Base-by-base conservation (phyloP, 371 early-diverging fungal species). In the Basidiobolus heterosporus region DNA sequence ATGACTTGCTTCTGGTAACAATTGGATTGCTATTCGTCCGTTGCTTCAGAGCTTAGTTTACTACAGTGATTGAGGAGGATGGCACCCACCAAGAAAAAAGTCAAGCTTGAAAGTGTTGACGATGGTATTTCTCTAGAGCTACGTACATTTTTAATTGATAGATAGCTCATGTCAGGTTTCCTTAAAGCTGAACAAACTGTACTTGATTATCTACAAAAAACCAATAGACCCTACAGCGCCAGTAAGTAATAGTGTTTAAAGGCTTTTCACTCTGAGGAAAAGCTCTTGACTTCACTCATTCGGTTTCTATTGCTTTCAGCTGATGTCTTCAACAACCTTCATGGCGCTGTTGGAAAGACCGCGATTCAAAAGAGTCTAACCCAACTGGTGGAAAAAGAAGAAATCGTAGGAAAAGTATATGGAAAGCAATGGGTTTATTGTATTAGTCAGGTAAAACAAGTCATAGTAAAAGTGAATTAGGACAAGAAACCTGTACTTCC, bases 261-360 rank as follows among this genome's bases (percentile, higher is more conserved):
- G 2, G 6, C 35, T 30, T 18, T 6, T 3, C n/a, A n/a, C n/a
- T n/a, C n/a, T n/a, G n/a, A n/a, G n/a, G n/a, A n/a, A n/a, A n/a
- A n/a, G n/a, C n/a, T n/a, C 16, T 35, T 15, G 36, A 9, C 18
- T n/a, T 45, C 16, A 24, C 13, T 18, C 18, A 44, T 18, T 22
- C 38, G 22, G 19, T 13, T 9, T 36, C 16, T 7, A 4, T 37
- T 21, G 47, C 35, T 14, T 16, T 19, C 48, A 58, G 59, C 49
- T 23, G 77, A 76, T 48, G 53, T 76, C 15, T 62, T 54, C 57
- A 61, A 52, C 24, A 72, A 70, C 48, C 56, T 72, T 35, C 62
- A 65, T 15, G 60, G 57, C 15, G 58, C 58, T 9, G 44, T 61
- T 3, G 38, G 50, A 42, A 61, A 61, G 39, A 37, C 51, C 9